Base-by-base conservation (phyloP, 306 rosid genomes). In the Canavalia gladiata region DNA sequence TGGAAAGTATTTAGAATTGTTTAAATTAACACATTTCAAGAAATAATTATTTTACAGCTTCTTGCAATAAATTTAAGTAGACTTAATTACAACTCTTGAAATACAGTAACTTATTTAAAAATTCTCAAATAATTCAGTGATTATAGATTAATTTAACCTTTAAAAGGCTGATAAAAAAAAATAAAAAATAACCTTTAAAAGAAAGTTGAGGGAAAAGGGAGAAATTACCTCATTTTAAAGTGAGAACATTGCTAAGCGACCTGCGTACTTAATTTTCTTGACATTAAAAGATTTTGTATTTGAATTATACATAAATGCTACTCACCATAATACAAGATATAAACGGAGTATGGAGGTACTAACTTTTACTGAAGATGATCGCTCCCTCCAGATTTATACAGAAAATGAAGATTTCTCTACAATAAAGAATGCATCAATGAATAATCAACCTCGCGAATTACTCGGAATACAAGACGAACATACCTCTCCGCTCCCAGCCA, bases 401-500 rank as follows among this genome's bases (percentile, higher is more conserved):
- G 35, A 56, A 56, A 7, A 7, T 29, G 5, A 56, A 55, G 51
- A 50, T 51, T 75, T 76, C 65, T 65, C 39, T 28, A 66, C 74
- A 33, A 59, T 1, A 42, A 64, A 52, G 63, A 34, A 56, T 56
- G 52, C 74, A 76, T 35, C 62, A 31, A 69, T 18, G 62, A 33
- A 46, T 49, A 75, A 70, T 64, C 82, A 80, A 76, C 80, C 70
- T 42, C 60, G 31, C 18, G 34, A 69, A 71, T 54, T 59, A 55
- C 43, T 73, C 68, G 56, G 82, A 66, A 64, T 9, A 56, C 60
- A 67, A 63, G 82, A 69, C 33, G 43, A 68, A 57, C 81, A 43
- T 35, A 41, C 81, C 86, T 87, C 90, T 39, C 75, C 56, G 68
- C 63, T 64, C 56, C 86, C 84, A 2, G 94, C 80, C 77, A 91